phyloP scores from a whole-genome alignment of 306 rosid genomes.

The Cyamopsis tetragonoloba region DNA sequence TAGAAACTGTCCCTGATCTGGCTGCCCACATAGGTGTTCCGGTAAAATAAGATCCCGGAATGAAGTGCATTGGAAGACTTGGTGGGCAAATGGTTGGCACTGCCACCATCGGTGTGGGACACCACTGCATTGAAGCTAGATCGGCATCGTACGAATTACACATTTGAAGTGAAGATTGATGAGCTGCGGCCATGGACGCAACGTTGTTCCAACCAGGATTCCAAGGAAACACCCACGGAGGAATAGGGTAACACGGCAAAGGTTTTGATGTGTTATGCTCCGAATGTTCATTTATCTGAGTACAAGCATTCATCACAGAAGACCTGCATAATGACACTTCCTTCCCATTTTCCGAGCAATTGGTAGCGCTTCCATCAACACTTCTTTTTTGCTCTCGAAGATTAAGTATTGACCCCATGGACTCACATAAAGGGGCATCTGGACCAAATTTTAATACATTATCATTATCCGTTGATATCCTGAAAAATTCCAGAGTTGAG shows the following conservation, averaged over 20 bases:
- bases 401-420: constrained; percentile 42
- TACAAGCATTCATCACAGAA: constrained; percentile 29
- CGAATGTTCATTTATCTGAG: constrained; percentile 36
- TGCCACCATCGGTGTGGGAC: constrained; percentile 38
- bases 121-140: constrained; percentile 38
- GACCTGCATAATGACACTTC: constrained; percentile 45
- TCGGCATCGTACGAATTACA: constrained; percentile 10
- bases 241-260: constrained; percentile 35
- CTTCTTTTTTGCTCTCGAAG: constrained; percentile 32
- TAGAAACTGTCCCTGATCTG: constrained; percentile 33
- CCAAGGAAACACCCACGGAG: constrained; percentile 50
- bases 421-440: constrained; percentile 42
- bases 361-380: constrained; percentile 18
- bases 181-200: constrained; percentile 26
- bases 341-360: constrained; percentile 29
- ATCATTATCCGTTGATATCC: constrained; percentile 29
- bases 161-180: constrained; percentile 13
- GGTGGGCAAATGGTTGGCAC: constrained; percentile 44
- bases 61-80: constrained; percentile 42
- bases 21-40: constrained; percentile 38
- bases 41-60: constrained; percentile 47
- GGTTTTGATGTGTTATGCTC: constrained; percentile 22
- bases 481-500: constrained; percentile 32
- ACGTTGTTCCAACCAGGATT: constrained; percentile 38
- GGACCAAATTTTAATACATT: constrained; percentile 50